Conservation (phyloP, 1,139 yeast species). For the Candida sanyaensis region DNA sequence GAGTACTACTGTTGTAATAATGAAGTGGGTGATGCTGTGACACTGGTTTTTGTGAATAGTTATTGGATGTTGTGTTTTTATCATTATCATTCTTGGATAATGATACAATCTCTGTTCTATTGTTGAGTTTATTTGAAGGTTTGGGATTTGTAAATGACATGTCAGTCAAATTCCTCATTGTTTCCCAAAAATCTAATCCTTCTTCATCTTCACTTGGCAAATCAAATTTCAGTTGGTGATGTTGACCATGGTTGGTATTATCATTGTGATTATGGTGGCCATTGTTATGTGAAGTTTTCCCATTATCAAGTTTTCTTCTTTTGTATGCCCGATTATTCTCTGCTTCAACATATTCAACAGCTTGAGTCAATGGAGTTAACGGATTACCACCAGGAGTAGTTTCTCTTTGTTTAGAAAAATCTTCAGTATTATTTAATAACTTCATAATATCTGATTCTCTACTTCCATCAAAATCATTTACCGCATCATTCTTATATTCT, state of each 20-base stretch:
- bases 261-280: neutral
- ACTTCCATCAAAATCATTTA: constrained; percentile 9
- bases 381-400: constrained; percentile 21
- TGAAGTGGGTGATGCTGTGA: constrained; percentile 50
- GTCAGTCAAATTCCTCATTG: constrained; percentile 53
- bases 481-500: neutral
- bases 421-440: constrained; percentile 31
- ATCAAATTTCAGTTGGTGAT: constrained; percentile 11
- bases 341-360: constrained; percentile 44
- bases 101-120: neutral
- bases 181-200: constrained; percentile 72
- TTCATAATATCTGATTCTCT: constrained; percentile 45
- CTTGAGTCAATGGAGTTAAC: constrained; percentile 45
- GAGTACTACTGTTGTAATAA: constrained; percentile 9
- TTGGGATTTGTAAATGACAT: constrained; percentile 20
- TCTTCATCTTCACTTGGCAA: constrained; percentile 28
- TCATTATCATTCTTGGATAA: constrained; percentile 47
- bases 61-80: constrained; percentile 5
- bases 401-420: constrained; percentile 6
- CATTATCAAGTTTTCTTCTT: constrained; percentile 8
- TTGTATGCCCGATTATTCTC: constrained; percentile 34
- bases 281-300: constrained; percentile 9
- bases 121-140: neutral
- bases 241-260: too few species aligned
- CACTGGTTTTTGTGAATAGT: constrained; percentile 31